Evolutionary conservation across 768 basidiomycete species (phyloP), one percentile per base, ranked within the genome.

Genomic region (Suillus fuscotomentosus): DNA sequence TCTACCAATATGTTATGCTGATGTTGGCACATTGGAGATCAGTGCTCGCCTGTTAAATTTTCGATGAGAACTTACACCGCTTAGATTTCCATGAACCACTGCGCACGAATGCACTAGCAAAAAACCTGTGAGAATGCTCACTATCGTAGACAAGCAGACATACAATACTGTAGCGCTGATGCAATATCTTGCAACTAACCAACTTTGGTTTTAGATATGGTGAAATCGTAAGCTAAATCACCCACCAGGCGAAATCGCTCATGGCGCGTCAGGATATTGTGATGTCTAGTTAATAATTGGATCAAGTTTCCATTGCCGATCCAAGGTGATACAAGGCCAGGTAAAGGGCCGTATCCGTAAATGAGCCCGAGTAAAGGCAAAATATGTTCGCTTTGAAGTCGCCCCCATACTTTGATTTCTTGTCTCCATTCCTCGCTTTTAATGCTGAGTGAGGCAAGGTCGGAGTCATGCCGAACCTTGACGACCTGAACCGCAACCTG

Each of bases 301-400:
- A 71, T 77, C 8, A 78, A 71, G 63, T 71, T 79, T n/a, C 80
- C 80, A 54, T 79, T 71, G 42, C 79, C 73, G 60, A 77, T 67
- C 80, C 80, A 81, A 20, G 80, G 80, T 57, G 79, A 79, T 1
- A 81, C 80, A 75, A 81, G 75, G 10, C 75, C 73, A 38, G 55
- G 53, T 34, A 63, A 78, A 24, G 70, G 73, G 17, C 79, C 79
- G 64, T 79, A 79, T 56, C 75, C 77, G 17, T 74, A 72, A 22
- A 73, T 70, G 2, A 73, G 75, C 15, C 80, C 80, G 48, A 72
- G 71, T 0, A 81, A 70, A 48, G 73, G 70, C 31, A 81, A 67
- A 20, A 81, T 71, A 42, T 81, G 70, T n/a, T 77, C 76, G 65
- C 80, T 79, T 20, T 75, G 70, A 4, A 81, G 73, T 38, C 70